A percentile compares a stretch with the other conserved stretches of the same genome.
Evolutionary conservation across 164 flowering plant species (phyloP).

Genomic region (Pachysandra terminalis): DNA sequence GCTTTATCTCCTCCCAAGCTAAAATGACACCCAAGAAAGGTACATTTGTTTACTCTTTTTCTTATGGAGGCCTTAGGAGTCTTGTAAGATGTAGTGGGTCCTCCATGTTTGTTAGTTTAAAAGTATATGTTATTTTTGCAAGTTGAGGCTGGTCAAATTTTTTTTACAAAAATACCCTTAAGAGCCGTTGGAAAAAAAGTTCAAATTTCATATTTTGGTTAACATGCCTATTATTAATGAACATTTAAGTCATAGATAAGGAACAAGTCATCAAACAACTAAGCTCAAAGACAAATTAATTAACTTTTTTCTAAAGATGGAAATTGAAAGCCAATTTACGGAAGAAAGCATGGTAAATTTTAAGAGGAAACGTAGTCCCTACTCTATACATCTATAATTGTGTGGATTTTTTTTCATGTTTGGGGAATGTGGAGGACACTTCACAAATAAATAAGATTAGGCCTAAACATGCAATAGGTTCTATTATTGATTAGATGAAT

Average conservation of each 20-base stretch:
- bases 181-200: too few species aligned
- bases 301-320: neutral
- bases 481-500: too few species aligned
- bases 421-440: neutral
- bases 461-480: neutral
- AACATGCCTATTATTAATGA: neutral
- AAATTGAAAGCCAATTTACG: neutral
- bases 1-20: conserved; percentile 17
- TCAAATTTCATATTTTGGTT: neutral
- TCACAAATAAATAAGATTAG: neutral
- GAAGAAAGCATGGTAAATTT: neutral
- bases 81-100: too few species aligned
- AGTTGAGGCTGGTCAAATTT: conserved; percentile 2
- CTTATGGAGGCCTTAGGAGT: neutral
- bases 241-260: neutral
- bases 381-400: too few species aligned
- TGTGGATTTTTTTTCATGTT: neutral
- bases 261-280: neutral
- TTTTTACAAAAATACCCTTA: conserved; percentile 13
- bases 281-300: neutral
- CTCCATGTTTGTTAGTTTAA: neutral
- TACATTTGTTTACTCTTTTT: conserved; percentile 9
- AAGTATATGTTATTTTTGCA: neutral
- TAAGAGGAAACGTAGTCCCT: too few species aligned
- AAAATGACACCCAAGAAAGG: conserved; percentile 18